Percentiles rank a stretch among this genome's conserved stretches.
Evolutionary conservation across 1,284 basidiomycete species (phyloP).

Genomic region (Rhizoctonia solani): DNA sequence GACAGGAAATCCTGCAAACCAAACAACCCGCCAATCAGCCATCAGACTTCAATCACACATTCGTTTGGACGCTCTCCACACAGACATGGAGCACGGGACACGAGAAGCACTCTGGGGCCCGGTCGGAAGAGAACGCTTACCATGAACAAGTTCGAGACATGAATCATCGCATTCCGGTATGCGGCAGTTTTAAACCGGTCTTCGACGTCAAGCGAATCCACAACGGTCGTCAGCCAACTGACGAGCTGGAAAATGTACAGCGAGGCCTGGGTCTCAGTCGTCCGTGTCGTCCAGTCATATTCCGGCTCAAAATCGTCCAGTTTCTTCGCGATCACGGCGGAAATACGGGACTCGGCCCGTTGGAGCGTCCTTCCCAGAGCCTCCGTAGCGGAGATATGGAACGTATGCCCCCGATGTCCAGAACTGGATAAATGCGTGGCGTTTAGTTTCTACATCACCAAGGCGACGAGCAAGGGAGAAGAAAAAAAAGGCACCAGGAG

Average conservation of each 20-base stretch:
- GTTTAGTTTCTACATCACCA: neutral
- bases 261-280: constrained; percentile 75
- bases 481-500: too few species aligned
- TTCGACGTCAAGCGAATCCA: constrained; percentile 88
- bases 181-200: constrained; percentile 85
- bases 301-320: constrained; percentile 93
- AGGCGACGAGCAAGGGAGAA: too few species aligned
- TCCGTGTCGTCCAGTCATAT: constrained; percentile 86
- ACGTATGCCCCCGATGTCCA: constrained; percentile 65
- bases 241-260: constrained; percentile 93
- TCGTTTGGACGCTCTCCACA: too few species aligned
- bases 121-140: constrained; percentile 54
- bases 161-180: constrained; percentile 81
- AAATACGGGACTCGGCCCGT: constrained; percentile 78
- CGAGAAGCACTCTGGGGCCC: too few species aligned
- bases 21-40: constrained; percentile 1
- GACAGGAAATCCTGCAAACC: constrained; percentile 75
- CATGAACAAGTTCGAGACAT: constrained; percentile 87
- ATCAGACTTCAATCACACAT: constrained; percentile 24
- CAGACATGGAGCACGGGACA: too few species aligned
- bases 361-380: constrained; percentile 65
- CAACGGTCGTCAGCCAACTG: constrained; percentile 95
- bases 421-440: constrained; percentile 54
- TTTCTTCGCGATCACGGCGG: constrained; percentile 84
- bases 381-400: constrained; percentile 20